Conservation (phyloP, 2,329 filamentous ascomycete genomes). For the Fusarium nisikadoi region DNA sequence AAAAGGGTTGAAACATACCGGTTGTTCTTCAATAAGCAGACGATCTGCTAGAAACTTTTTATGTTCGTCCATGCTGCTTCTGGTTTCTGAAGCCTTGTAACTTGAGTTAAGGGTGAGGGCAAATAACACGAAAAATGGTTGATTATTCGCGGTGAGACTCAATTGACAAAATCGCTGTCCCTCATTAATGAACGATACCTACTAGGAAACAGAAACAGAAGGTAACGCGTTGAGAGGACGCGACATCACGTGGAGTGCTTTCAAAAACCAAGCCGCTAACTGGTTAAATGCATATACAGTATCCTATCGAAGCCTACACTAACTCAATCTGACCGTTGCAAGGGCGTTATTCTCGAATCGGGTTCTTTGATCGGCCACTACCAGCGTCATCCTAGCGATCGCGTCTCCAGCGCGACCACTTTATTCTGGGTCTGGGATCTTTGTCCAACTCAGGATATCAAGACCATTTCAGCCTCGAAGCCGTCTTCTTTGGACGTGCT, state of each 20-base stretch:
- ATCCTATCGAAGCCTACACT: neutral
- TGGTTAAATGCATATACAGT: neutral
- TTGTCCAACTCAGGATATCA: neutral
- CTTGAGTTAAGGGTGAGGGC: neutral
- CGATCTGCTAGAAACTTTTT: slow-evolving; percentile 78
- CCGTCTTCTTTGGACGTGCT: neutral
- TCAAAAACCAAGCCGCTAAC: neutral
- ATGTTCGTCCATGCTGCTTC: slow-evolving; percentile 64
- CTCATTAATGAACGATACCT: slow-evolving; percentile 3
- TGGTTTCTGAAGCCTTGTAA: neutral
- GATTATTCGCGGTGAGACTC: neutral
- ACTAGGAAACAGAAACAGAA: slow-evolving; percentile 4
- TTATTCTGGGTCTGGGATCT: slow-evolving; percentile 15
- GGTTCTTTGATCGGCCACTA: neutral
- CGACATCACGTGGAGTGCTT: slow-evolving; percentile 49
- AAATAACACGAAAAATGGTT: neutral
- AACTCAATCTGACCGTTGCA: neutral
- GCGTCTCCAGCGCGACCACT: slow-evolving; percentile 40
- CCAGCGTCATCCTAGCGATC: slow-evolving; percentile 28
- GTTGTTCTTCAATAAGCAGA: slow-evolving; percentile 78
- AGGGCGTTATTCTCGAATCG: slow-evolving; percentile 7
- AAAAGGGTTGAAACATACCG: slow-evolving; percentile 61
- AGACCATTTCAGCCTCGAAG: neutral
- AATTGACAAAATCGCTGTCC: slow-evolving; percentile 9
- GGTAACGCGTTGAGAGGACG: slow-evolving; percentile 41